Conservation (phyloP, 1,284 basidiomycete genomes). For the Ganoderma boninense region DNA sequence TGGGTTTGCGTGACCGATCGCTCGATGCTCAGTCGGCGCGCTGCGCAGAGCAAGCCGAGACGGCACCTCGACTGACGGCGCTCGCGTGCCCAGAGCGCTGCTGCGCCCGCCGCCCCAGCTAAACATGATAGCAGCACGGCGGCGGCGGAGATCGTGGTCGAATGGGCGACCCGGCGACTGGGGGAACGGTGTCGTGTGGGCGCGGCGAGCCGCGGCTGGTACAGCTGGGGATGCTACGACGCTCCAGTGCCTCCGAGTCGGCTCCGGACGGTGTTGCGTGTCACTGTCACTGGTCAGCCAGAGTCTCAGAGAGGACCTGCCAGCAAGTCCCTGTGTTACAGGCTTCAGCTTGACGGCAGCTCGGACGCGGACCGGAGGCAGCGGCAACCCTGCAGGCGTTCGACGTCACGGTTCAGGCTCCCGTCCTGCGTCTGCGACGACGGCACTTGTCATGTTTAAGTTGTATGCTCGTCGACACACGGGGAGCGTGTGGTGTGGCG, state of each 20-base stretch:
- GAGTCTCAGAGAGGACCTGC: neutral
- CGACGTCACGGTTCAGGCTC: too few relatives aligned
- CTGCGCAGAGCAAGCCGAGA: neutral
- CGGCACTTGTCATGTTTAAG: too few relatives aligned
- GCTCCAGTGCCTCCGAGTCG: neutral
- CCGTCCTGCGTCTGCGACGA: neutral
- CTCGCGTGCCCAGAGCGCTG: neutral
- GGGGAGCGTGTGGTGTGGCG: neutral
- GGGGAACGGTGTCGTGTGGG: too few relatives aligned
- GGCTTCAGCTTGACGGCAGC: neutral
- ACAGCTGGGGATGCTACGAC: neutral
- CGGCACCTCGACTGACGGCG: slow-evolving; percentile 4
- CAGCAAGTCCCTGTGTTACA: neutral
- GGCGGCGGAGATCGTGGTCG: neutral
- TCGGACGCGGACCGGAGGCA: too few relatives aligned
- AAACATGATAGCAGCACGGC: slow-evolving; percentile 8
- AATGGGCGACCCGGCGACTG: too few relatives aligned
- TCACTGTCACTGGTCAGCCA: too few relatives aligned
- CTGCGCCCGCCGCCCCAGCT: slow-evolving; percentile 9
- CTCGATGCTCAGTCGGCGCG: too few relatives aligned
- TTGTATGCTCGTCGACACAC: too few relatives aligned
- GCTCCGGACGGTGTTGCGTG: neutral
- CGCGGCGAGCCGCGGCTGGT: neutral
- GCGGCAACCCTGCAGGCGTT: neutral
- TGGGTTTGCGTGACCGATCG: too few relatives aligned